Conservation (phyloP, 208 protist genomes). For the Crithidia bombi region DNA sequence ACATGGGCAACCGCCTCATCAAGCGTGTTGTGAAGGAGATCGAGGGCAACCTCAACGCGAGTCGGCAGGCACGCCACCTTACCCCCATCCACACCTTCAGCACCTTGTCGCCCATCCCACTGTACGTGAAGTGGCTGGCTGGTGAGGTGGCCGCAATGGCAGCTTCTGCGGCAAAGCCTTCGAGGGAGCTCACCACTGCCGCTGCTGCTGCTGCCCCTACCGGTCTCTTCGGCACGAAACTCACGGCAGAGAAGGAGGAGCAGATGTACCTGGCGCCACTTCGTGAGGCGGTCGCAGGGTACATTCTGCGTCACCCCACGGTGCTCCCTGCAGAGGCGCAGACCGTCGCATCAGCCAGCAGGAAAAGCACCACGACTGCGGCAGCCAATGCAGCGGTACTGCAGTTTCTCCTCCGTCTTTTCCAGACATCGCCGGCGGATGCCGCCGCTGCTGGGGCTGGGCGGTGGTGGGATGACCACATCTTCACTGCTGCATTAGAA, state of each 20-base stretch:
- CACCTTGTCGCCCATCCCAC: slow-evolving; percentile 86
- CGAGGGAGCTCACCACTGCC: not conserved
- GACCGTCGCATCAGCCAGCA: not conserved
- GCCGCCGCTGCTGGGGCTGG: not conserved
- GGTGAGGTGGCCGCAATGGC: slow-evolving; percentile 53
- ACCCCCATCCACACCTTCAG: slow-evolving; percentile 67
- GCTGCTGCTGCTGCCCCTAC: not conserved
- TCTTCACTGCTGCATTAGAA: slow-evolving; percentile 62
- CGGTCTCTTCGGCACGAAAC: slow-evolving; percentile 45
- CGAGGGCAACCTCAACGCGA: slow-evolving; percentile 67
- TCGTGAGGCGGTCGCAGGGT: slow-evolving; percentile 42
- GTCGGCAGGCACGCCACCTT: slow-evolving; percentile 35
- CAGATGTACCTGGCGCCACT: slow-evolving; percentile 39
- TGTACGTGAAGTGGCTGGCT: slow-evolving; percentile 75
- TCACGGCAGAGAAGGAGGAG: slow-evolving; percentile 27
- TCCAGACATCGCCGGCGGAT: slow-evolving; percentile 12
- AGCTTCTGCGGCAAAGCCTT: not conserved
- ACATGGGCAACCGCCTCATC: slow-evolving; percentile 89
- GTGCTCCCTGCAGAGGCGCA: slow-evolving; percentile 8
- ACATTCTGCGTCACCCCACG: slow-evolving; percentile 33
- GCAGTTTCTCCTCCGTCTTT: slow-evolving; percentile 26
- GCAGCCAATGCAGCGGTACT: slow-evolving; percentile 24
- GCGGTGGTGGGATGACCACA: slow-evolving; percentile 65
- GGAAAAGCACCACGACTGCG: not conserved
- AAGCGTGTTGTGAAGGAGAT: slow-evolving; percentile 87